Percentiles rank a stretch among this genome's conserved stretches.
These are phyloP conservation scores for Amanita exitialis DNA, from an alignment of 768 basidiomycete species.

Conservation along the genomic window DNA sequence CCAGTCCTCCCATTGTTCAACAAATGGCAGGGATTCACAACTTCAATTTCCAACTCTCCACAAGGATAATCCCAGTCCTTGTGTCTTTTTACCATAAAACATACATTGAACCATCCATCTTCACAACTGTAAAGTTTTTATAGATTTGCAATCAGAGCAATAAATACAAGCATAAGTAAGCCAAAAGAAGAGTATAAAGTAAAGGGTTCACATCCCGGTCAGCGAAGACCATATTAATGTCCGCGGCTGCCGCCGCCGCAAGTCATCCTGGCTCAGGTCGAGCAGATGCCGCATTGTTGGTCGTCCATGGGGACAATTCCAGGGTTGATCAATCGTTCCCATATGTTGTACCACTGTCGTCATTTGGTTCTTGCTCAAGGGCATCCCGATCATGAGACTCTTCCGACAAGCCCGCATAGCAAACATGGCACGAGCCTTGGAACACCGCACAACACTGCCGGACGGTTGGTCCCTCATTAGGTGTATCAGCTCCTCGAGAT, in stretches of 20 bases:
- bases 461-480: slow-evolving; percentile 68
- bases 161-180: too few relatives aligned
- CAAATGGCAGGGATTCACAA: too few relatives aligned
- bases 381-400: slow-evolving; percentile 92
- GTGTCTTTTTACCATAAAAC: too few relatives aligned
- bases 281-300: slow-evolving; percentile 75
- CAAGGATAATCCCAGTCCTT: too few relatives aligned
- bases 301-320: slow-evolving; percentile 83
- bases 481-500: slow-evolving; percentile 88
- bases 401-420: slow-evolving; percentile 93
- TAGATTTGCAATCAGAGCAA: too few relatives aligned
- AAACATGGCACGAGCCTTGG: slow-evolving; percentile 92
- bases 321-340: slow-evolving; percentile 79
- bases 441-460: slow-evolving; percentile 83
- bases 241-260: slow-evolving; percentile 3
- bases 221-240: slow-evolving; percentile 27
- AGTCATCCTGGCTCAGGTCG: slow-evolving; percentile 29
- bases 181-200: too few relatives aligned
- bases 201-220: background rate
- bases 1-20: too few relatives aligned
- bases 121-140: too few relatives aligned
- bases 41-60: too few relatives aligned
- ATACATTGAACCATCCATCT: too few relatives aligned
- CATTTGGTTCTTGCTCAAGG: slow-evolving; percentile 76
- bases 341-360: slow-evolving; percentile 65